Evolutionary conservation across 2,329 filamentous ascomycete genomes (phyloP).

Genomic region (Alternaria sp.): DNA sequence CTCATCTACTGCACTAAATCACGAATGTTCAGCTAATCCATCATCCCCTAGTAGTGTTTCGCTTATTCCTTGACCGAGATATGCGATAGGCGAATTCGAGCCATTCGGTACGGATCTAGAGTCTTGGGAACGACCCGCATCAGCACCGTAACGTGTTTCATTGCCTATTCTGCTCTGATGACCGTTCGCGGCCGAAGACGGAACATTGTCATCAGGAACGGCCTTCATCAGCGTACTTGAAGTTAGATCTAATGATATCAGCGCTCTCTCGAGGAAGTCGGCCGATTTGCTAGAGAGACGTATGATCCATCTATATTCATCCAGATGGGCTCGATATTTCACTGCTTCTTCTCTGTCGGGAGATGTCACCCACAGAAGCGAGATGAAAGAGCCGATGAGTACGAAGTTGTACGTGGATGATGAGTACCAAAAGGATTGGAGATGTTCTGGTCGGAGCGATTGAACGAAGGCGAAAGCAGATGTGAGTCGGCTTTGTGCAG

Average conservation of each 20-base stretch:
- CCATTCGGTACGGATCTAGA: accelerated
- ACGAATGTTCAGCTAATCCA: not conserved
- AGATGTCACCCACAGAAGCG: slow-evolving; percentile 51
- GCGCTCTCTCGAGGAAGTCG: slow-evolving; percentile 53
- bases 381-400: slow-evolving; percentile 54
- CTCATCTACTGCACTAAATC: not conserved
- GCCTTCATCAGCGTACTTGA: not conserved
- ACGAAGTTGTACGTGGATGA: slow-evolving; percentile 55
- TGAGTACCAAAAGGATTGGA: slow-evolving; percentile 59
- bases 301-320: slow-evolving; percentile 54
- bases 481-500: slow-evolving; percentile 54
- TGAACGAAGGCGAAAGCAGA: slow-evolving; percentile 58
- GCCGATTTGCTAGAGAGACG: slow-evolving; percentile 54
- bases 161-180: not conserved
- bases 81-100: not conserved
- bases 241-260: slow-evolving; percentile 31
- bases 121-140: not conserved
- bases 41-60: not conserved
- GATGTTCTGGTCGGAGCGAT: slow-evolving; percentile 54
- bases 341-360: slow-evolving; percentile 44
- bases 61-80: no score
- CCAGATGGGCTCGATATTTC: slow-evolving; percentile 48
- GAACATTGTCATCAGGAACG: not conserved
- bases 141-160: not conserved
- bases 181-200: not conserved